Conservation (phyloP, 306 rosid species). For the Cicer cuneatum region DNA sequence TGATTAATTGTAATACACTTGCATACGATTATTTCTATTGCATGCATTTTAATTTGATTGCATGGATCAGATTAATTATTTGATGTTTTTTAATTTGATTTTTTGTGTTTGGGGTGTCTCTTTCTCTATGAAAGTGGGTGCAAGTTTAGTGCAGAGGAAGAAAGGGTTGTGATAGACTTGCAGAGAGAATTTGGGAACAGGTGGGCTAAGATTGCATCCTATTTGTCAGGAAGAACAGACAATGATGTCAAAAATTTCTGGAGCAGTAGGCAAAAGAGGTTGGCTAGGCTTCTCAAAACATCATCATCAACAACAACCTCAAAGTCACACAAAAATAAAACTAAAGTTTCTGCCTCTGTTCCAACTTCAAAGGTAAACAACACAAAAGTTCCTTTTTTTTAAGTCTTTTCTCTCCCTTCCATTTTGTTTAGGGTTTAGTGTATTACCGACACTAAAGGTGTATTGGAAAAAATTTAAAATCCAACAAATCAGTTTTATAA, state of each 20-base stretch:
- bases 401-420: neutral
- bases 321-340: conserved; percentile 60
- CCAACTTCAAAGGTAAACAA: conserved; percentile 54
- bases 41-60: neutral
- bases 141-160: conserved; percentile 87
- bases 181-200: conserved; percentile 85
- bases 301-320: conserved; percentile 59
- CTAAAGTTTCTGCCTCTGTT: conserved; percentile 39
- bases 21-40: neutral
- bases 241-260: conserved; percentile 96
- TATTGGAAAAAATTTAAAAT: no score
- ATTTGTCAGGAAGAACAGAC: conserved; percentile 80
- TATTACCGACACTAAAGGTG: no score
- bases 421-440: neutral
- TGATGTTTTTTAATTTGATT: conserved; percentile 7
- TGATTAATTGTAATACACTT: neutral
- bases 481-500: no score
- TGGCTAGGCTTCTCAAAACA: conserved; percentile 71
- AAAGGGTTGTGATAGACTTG: conserved; percentile 85
- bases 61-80: neutral
- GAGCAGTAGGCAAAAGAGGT: conserved; percentile 93
- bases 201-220: conserved; percentile 92
- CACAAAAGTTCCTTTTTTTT: neutral
- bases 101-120: neutral
- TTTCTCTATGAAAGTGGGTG: conserved; percentile 62